A percentile compares a stretch with the other conserved stretches of the same genome.
Conservation (phyloP, 257 asterid species). For the Solanum appendiculatum region DNA sequence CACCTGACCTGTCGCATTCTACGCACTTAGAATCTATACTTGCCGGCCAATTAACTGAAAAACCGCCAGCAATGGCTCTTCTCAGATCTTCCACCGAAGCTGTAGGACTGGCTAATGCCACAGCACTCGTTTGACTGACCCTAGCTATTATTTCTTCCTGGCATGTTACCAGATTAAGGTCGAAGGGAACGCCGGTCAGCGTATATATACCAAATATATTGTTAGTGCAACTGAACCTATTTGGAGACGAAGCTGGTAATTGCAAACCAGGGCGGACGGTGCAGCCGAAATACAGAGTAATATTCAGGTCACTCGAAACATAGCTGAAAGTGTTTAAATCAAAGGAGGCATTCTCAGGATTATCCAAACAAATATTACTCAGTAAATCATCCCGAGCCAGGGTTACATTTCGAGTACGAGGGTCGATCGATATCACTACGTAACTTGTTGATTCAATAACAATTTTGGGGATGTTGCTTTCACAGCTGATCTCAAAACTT, state of each 20-base stretch:
- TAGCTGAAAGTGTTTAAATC: constrained; percentile 10
- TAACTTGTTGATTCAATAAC: constrained; percentile 8
- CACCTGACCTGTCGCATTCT: constrained; percentile 20
- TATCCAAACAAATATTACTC: constrained; percentile 5
- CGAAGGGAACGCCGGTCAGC: rapidly evolving
- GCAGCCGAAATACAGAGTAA: constrained; percentile 42
- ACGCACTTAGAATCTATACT: constrained; percentile 2
- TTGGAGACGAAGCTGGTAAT: background rate
- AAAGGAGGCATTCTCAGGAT: constrained; percentile 9
- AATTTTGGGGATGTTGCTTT: background rate
- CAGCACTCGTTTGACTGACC: constrained; percentile 5
- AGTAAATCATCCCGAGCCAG: constrained; percentile 41
- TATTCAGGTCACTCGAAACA: constrained; percentile 7
- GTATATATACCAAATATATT: background rate
- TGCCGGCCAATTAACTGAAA: constrained; percentile 35
- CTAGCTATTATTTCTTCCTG: constrained; percentile 9
- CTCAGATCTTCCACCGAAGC: background rate
- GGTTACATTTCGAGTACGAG: background rate
- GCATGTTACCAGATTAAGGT: background rate
- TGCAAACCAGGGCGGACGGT: background rate
- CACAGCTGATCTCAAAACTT: constrained; percentile 38
- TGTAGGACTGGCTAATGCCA: background rate
- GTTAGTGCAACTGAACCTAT: constrained; percentile 1
- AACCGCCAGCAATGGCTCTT: constrained; percentile 28
- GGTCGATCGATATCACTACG: background rate